These are phyloP conservation scores for Cornus controversa DNA, from an alignment of 148 eudicot species.

Conservation along the genomic window DNA sequence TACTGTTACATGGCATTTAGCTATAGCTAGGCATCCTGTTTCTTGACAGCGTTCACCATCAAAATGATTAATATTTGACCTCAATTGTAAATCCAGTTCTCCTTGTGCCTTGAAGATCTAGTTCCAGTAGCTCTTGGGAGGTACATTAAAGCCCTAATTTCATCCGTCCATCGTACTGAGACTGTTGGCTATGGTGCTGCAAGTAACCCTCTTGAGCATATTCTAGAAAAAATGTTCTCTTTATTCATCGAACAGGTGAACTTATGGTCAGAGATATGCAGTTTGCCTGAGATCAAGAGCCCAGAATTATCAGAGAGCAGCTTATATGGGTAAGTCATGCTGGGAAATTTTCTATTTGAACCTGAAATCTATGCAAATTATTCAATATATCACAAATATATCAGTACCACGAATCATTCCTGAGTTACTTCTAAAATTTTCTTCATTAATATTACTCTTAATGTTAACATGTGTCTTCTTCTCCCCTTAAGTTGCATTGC, in stretches of 20 bases:
- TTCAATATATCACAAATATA: background rate
- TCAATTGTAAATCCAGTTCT: slow-evolving; percentile 64
- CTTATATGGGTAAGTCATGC: slow-evolving; percentile 66
- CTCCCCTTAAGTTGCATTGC: background rate
- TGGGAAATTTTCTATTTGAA: background rate
- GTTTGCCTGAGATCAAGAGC: slow-evolving; percentile 73
- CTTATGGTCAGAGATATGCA: slow-evolving; percentile 86
- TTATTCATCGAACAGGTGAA: slow-evolving; percentile 90
- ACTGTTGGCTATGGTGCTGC: slow-evolving; percentile 23
- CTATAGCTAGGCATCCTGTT: background rate
- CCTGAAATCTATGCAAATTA: background rate
- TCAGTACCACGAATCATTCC: background rate
- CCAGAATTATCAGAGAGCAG: slow-evolving; percentile 72
- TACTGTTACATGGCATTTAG: background rate
- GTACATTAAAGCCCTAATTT: slow-evolving; percentile 69
- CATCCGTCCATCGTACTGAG: slow-evolving; percentile 47
- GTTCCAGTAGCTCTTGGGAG: slow-evolving; percentile 94
- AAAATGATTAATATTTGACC: slow-evolving; percentile 18
- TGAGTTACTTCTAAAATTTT: background rate
- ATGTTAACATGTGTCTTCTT: background rate
- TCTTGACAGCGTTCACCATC: background rate
- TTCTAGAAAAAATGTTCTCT: slow-evolving; percentile 83
- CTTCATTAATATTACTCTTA: background rate
- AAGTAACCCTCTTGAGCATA: slow-evolving; percentile 50
- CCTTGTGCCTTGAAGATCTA: slow-evolving; percentile 94